phyloP scores from a whole-genome alignment of 495 filamentous ascomycete genomes.

The Hypoxylon lienhwacheense region DNA sequence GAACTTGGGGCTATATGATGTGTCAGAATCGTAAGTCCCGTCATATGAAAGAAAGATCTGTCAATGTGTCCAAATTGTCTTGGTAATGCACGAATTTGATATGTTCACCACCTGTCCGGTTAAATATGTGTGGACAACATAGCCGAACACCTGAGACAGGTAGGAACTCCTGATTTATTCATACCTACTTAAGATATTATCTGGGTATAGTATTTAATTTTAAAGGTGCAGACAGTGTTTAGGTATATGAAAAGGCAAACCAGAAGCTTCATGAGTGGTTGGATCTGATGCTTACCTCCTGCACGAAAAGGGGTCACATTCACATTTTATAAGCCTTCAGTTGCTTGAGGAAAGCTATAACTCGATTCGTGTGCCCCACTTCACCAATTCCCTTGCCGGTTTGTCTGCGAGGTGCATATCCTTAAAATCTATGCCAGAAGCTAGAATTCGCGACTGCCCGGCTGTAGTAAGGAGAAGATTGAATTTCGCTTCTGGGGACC shows the following conservation, averaged over 20 bases:
- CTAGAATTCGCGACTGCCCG: constrained; percentile 12
- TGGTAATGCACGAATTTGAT: neutral
- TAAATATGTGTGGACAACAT: constrained; percentile 14
- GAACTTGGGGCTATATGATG: neutral
- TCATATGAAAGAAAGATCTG: constrained; percentile 4
- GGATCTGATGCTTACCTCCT: too few species aligned
- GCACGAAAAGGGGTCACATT: too few species aligned
- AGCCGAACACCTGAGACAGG: neutral
- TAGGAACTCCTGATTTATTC: too few species aligned
- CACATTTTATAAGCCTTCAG: neutral
- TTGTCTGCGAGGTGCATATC: constrained; percentile 2
- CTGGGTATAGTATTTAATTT: too few species aligned
- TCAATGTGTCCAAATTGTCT: constrained; percentile 25
- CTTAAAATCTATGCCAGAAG: neutral
- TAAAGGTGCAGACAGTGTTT: too few species aligned
- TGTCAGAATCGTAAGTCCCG: neutral
- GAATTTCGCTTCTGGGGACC: neutral
- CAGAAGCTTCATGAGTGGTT: too few species aligned
- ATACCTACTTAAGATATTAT: too few species aligned
- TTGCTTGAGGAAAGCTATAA: neutral
- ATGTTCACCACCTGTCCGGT: constrained; percentile 7
- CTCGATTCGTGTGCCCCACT: constrained; percentile 5
- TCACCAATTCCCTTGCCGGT: constrained; percentile 9
- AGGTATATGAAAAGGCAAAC: too few species aligned
- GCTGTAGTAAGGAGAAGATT: constrained; percentile 13